Base-by-base conservation (phyloP, 106 monocot species). In the Hemerocallis citrina region DNA sequence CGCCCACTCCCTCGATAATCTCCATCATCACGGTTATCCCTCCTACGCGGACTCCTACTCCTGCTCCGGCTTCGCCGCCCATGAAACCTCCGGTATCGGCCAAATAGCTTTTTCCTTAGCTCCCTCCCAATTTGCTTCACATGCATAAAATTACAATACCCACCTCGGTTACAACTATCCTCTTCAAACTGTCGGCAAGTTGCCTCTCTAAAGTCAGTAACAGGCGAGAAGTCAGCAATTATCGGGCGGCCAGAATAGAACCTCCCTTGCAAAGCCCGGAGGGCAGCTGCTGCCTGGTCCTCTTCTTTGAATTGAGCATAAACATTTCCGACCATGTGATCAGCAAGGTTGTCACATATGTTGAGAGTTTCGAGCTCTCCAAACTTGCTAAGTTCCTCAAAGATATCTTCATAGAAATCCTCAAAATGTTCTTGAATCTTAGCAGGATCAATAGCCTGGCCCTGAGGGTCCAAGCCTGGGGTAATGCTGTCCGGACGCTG, bases 131-230 rank as follows among this genome's bases (percentile, higher is more conserved):
- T 86, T 65, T 78, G 86, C 75, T 86, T 86, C 30, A 81, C 86
- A 69, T 86, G 81, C 86, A 86, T 86, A 49, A 81, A 86, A 64
- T 86, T 86, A 55, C 86, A 86, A 49, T 81, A 86, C 24, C 86
- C 86, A 15, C 86, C 86, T 28, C 86, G 74, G 34, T 86, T 86
- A 68, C 86, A 86, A 56, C 86, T 81, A 59, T 86, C 81, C 74
- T 86, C 86, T 61, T 81, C 86, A 63, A 72, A 86, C 41, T 81
- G 86, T 21, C 81, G 63, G 78, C 86, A 86, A 7, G 86, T 86
- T 34, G 85, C 85, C 67, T 86, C 85, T 59, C 81, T 61, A 40
- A 86, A 86, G 47, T 81, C 86, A 0, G 81, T 86, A 31, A 86
- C 86, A 8, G 86, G 81, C 3, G 81, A 86, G 56, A 86, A 86